These are phyloP conservation scores for Helicocarpus griseus DNA, from an alignment of 2,329 filamentous ascomycete species.

Conservation along the genomic window DNA sequence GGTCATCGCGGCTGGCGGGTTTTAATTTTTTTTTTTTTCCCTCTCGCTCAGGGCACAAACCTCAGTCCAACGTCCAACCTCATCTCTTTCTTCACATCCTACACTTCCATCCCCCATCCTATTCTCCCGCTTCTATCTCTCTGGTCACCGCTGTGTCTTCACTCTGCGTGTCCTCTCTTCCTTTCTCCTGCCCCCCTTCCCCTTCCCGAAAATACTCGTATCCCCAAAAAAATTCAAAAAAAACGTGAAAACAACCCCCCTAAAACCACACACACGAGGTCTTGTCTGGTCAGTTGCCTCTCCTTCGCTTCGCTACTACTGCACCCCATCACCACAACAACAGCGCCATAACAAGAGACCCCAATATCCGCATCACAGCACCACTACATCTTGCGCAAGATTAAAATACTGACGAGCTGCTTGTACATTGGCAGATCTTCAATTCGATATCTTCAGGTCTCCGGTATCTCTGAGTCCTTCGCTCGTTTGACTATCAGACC, in stretches of 20 bases:
- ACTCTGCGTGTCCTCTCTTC: conserved; percentile 10
- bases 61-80: too few relatives aligned
- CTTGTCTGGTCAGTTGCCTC: conserved; percentile 11
- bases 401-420: background rate
- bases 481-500: background rate
- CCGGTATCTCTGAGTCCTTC: background rate
- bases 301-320: background rate
- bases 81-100: background rate
- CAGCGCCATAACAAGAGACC: too few relatives aligned
- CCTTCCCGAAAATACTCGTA: conserved; percentile 23
- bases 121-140: background rate
- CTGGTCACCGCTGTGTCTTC: conserved; percentile 4
- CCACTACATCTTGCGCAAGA: too few relatives aligned
- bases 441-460: background rate
- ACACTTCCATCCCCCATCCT: background rate
- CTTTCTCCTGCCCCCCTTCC: conserved; percentile 12
- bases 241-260: conserved; percentile 1
- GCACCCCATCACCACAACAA: background rate
- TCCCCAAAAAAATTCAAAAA: conserved; percentile 11
- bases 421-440: background rate
- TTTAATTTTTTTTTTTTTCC: background rate
- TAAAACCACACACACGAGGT: conserved; percentile 7
- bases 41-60: too few relatives aligned
- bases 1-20: too few relatives aligned
- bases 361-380: too few relatives aligned